Conservation (phyloP, 2,329 filamentous ascomycete genomes). For the Pseudocercospora eumusae region DNA sequence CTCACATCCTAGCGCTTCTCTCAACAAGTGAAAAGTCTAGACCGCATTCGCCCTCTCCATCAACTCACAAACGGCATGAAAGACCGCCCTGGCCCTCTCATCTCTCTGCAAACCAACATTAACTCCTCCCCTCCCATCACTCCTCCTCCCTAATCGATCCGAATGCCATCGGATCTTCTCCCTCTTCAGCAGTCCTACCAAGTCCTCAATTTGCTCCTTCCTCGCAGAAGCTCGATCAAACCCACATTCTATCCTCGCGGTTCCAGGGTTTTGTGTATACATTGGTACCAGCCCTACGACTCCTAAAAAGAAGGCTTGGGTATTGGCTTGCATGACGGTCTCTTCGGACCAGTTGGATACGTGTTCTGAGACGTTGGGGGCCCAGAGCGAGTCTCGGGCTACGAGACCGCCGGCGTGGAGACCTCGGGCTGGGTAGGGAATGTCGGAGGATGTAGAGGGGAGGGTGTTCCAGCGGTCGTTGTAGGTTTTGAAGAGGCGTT, state of each 20-base stretch:
- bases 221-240: constrained; percentile 30
- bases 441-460: constrained; percentile 29
- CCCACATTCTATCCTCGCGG: constrained; percentile 31
- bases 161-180: constrained; percentile 40
- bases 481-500: constrained; percentile 33
- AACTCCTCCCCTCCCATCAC: constrained; percentile 21
- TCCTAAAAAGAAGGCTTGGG: constrained; percentile 38
- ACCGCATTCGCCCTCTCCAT: constrained; percentile 29
- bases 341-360: constrained; percentile 38
- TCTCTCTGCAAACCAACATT: constrained; percentile 37
- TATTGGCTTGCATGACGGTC: constrained; percentile 38
- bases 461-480: constrained; percentile 35
- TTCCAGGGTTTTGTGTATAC: constrained; percentile 30
- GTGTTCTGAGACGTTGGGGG: constrained; percentile 27
- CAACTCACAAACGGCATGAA: constrained; percentile 40
- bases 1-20: background rate
- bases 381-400: constrained; percentile 33
- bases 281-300: constrained; percentile 31
- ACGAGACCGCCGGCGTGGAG: constrained; percentile 31
- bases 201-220: constrained; percentile 29
- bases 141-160: constrained; percentile 37
- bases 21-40: background rate
- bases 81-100: constrained; percentile 36
- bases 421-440: constrained; percentile 38
- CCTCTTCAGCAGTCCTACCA: constrained; percentile 37